Base-by-base conservation (phyloP, 768 basidiomycete genomes). In the Hygrophoropsis aurantiaca region DNA sequence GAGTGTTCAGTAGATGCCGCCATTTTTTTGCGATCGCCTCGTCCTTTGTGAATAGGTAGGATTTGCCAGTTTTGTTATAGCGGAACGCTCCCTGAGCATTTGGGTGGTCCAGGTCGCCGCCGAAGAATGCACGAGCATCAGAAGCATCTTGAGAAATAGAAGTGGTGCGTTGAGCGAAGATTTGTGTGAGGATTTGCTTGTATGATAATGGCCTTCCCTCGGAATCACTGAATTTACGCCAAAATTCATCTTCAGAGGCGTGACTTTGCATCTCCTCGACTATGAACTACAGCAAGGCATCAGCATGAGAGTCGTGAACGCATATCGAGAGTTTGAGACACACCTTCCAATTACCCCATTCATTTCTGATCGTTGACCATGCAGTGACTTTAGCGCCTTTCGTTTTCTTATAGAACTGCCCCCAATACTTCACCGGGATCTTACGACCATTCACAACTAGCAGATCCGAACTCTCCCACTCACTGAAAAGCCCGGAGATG, bases 221-320 rank as follows among this genome's bases (percentile, higher is more conserved):
- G 2, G 34, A 42, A 20, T 51, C 43, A 24, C 43, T 50, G 38
- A 52, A 53, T n/a, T 23, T 40, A 18, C 2, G 26, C 57, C 54
- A 58, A 40, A 58, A 58, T 11, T 32, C 45, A 2, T 39, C 33
- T 0, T 46, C 47, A 16, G 47, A 43, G 5, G 40, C 33, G 35
- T 46, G 41, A 15, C 20, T 13, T 32, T 49, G 37, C 20, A 33
- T 41, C 19, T 50, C 54, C 20, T 53, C 45, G 0, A 42, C 57
- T n/a, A 58, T 36, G 36, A 40, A 53, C 57, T 58, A 24, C 23
- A 40, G 2, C 16, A 15, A n/a, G n/a, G n/a, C n/a, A n/a, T n/a
- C n/a, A n/a, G n/a, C n/a, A n/a, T n/a, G n/a, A n/a, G n/a, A n/a
- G n/a, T n/a, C n/a, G n/a, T n/a, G n/a, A n/a, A n/a, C n/a, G n/a